phyloP scores from a whole-genome alignment of 2,329 filamentous ascomycete genomes.

The Talaromyces sp. region DNA sequence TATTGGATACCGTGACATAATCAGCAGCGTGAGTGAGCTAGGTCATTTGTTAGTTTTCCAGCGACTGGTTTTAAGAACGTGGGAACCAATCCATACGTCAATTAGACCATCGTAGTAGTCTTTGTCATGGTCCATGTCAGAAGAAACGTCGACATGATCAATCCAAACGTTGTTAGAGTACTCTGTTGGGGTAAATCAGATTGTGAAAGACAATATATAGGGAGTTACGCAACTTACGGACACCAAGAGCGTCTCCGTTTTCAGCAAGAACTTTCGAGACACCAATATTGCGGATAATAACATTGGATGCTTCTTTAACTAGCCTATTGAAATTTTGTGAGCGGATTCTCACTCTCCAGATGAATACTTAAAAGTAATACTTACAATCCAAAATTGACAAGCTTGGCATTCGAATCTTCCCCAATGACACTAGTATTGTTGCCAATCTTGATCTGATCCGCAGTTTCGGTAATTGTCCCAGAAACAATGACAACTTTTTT shows the following conservation, averaged over 20 bases:
- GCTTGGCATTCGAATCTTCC: not conserved
- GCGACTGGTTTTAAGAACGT: not conserved
- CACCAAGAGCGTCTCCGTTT: not conserved
- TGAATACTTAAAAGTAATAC: not conserved
- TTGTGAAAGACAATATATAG: not conserved
- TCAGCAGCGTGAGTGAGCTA: slow-evolving; percentile 56
- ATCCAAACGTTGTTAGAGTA: not conserved
- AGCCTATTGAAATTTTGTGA: not conserved
- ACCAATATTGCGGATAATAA: not conserved
- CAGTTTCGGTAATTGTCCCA: not conserved
- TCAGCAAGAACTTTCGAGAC: not conserved
- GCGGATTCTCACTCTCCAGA: not conserved
- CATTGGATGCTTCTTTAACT: not conserved
- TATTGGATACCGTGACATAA: slow-evolving; percentile 50
- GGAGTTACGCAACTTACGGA: not conserved
- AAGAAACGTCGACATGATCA: not conserved
- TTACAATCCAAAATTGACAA: not conserved
- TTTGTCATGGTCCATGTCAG: not conserved
- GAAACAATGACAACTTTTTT: not conserved
- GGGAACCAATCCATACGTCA: not conserved
- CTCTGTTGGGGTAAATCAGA: not conserved
- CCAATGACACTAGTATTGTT: not conserved
- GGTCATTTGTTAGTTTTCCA: not conserved
- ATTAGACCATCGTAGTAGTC: not conserved
- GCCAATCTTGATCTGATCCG: not conserved